Percentiles rank a stretch among this genome's conserved stretches.
These are phyloP conservation scores for Yamadazyma sp. DNA, from an alignment of 805 yeast species.

Conservation along the genomic window DNA sequence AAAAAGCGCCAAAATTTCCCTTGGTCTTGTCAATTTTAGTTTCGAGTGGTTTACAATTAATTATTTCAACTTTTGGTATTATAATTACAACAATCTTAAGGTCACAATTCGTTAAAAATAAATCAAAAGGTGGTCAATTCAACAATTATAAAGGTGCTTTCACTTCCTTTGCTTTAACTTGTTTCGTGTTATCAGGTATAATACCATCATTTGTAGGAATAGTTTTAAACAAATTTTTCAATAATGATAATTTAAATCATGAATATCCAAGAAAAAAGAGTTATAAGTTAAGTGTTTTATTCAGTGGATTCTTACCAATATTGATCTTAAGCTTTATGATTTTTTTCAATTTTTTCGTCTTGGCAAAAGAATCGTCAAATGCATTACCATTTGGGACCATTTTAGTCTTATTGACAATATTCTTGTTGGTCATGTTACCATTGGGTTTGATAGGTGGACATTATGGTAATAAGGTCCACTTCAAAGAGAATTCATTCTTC, in stretches of 20 bases:
- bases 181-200: constrained; percentile 68
- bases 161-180: constrained; percentile 50
- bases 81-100: constrained; percentile 47
- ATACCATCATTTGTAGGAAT: constrained; percentile 74
- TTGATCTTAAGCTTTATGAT: constrained; percentile 48
- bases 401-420: constrained; percentile 53
- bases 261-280: constrained; percentile 15
- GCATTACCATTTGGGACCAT: constrained; percentile 81
- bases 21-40: constrained; percentile 52
- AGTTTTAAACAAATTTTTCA: constrained; percentile 55
- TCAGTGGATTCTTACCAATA: constrained; percentile 44
- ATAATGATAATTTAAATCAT: constrained; percentile 33
- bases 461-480: constrained; percentile 38
- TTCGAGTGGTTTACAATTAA: constrained; percentile 73
- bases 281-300: constrained; percentile 21
- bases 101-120: constrained; percentile 20
- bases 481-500: constrained; percentile 20
- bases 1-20: constrained; percentile 48
- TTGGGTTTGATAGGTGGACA: constrained; percentile 72
- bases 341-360: constrained; percentile 62
- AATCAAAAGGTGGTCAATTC: constrained; percentile 39
- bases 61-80: constrained; percentile 62
- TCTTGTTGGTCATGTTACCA: constrained; percentile 69
- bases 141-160: constrained; percentile 68
- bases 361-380: constrained; percentile 71